Evolutionary conservation across 192 early-diverging fungal species (phyloP), one percentile per base, ranked within the genome.

Genomic region (Funneliformis geosporum): DNA sequence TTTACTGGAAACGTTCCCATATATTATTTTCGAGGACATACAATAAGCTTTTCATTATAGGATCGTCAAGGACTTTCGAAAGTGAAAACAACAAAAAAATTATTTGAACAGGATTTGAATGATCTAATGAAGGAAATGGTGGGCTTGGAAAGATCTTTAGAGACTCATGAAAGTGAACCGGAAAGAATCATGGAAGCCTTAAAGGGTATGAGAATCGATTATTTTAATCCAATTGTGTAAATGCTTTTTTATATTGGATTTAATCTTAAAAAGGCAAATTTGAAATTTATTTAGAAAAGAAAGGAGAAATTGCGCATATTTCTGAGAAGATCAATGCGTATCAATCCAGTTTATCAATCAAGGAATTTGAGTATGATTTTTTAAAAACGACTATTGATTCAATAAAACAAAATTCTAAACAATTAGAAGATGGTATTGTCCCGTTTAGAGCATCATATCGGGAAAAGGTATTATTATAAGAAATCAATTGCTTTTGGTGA

Each of bases 281-380:
- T 0, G 91, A 95, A 43, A 87, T 73, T 21, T 92, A 93, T 79
- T 90, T 94, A 80, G 86, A 92, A 69, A 90, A 94, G 78, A 94
- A 99, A 83, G 88, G 88, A 28, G 90, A 94, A 75, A 84, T 98
- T 23, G 92, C 90, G 8, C 98, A 97, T 2, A 96, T 94, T 94
- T 87, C 85, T 50, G 33, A 33, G 33, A 33, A 33, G 2, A 33
- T 33, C 33, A 33, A 33, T 33, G 33, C 33, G 2, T 2, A 90
- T 70, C 89, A 94, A 82, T 89, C 92, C n/a, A n/a, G 28, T 79
- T 86, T 67, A 85, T 96, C 21, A 92, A 97, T 72, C 75, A 88
- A 90, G 14, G 84, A 90, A 81, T 93, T 96, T 0, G 97, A 99
- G 83, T 83, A 89, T 47, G 83, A 93, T 16, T 86, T 98, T 39